A percentile compares a stretch with the other conserved stretches of the same genome.
phyloP scores from a whole-genome alignment of 257 asterid species.

The Solanum tarijense region DNA sequence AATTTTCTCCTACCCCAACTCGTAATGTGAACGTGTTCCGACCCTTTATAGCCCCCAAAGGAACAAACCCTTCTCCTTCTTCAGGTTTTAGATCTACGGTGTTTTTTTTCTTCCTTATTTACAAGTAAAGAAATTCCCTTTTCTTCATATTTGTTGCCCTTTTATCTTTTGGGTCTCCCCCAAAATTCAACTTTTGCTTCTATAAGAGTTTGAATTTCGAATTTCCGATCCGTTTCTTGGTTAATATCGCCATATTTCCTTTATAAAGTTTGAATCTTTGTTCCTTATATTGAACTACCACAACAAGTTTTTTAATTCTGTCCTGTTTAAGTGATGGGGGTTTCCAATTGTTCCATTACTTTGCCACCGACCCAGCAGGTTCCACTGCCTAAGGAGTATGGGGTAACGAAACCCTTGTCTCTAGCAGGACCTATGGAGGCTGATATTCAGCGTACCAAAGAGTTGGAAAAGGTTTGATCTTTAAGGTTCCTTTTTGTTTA shows the following conservation, averaged over 20 bases:
- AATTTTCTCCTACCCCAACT: background rate
- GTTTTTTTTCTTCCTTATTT: background rate
- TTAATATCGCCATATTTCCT: background rate
- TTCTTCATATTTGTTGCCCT: background rate
- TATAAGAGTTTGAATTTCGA: background rate
- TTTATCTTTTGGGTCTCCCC: background rate
- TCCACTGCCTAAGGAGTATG: slow-evolving; percentile 42
- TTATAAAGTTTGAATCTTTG: background rate
- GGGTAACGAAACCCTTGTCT: slow-evolving; percentile 71
- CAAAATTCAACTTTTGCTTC: background rate
- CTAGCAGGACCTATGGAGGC: slow-evolving; percentile 57
- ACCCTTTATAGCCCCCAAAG: background rate
- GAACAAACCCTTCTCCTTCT: background rate
- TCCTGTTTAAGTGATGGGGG: background rate
- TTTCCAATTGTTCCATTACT: background rate
- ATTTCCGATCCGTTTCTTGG: background rate
- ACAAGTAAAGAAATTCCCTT: background rate
- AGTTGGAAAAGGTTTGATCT: slow-evolving; percentile 64
- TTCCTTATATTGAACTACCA: background rate
- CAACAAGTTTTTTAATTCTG: background rate
- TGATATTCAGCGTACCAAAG: slow-evolving; percentile 51
- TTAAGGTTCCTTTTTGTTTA: background rate
- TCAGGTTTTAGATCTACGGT: background rate
- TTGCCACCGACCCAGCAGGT: slow-evolving; percentile 13
- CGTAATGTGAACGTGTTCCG: background rate